Conservation (phyloP, 306 rosid species). For the Rubus parviflorus region DNA sequence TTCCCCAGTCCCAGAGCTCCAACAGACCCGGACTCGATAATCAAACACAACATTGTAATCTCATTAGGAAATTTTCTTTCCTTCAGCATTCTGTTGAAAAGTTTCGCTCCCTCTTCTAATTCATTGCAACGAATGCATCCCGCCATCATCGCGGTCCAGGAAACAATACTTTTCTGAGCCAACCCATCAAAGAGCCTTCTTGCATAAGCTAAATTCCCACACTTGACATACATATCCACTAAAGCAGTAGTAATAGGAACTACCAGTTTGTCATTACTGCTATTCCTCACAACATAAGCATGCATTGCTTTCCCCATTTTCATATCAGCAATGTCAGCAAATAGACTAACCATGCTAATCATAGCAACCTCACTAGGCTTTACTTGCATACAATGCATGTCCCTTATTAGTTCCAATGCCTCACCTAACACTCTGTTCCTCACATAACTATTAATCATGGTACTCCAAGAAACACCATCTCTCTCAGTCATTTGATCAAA, state of each 20-base stretch:
- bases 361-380: conserved; percentile 51
- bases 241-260: conserved; percentile 45
- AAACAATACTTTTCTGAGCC: conserved; percentile 35
- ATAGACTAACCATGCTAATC: conserved; percentile 44
- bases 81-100: conserved; percentile 43
- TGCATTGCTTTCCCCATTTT: conserved; percentile 57
- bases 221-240: conserved; percentile 56
- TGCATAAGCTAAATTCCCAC: conserved; percentile 41
- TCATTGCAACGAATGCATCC: conserved; percentile 39
- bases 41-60: conserved; percentile 55
- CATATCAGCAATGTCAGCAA: conserved; percentile 38
- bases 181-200: conserved; percentile 43
- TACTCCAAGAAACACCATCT: conserved; percentile 71
- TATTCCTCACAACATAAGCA: conserved; percentile 50
- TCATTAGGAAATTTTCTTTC: conserved; percentile 54
- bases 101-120: conserved; percentile 33
- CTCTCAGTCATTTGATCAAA: conserved; percentile 51
- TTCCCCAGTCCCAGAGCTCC: conserved; percentile 48
- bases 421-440: conserved; percentile 41
- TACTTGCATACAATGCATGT: conserved; percentile 40
- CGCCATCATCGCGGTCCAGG: conserved; percentile 57
- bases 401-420: conserved; percentile 45
- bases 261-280: conserved; percentile 22
- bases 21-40: conserved; percentile 46
- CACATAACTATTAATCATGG: conserved; percentile 51